Conservation (phyloP, 2,329 filamentous ascomycete species). For the Microcera coccophila region DNA sequence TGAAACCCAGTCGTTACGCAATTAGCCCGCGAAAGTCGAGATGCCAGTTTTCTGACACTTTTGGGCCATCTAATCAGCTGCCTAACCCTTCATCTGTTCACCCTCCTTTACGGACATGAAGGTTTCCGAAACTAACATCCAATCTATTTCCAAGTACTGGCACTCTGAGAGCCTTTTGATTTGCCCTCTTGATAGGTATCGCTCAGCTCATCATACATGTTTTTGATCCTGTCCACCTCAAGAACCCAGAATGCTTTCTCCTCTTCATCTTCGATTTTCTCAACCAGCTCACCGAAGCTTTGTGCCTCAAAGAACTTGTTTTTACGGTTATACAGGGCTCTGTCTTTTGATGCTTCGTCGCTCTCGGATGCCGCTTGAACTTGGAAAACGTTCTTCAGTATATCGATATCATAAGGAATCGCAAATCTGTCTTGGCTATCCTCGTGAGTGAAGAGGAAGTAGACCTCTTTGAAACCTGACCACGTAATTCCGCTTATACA, state of each 20-base stretch:
- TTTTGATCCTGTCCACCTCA: slow-evolving; percentile 48
- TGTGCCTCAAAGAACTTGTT: slow-evolving; percentile 53
- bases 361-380: slow-evolving; percentile 40
- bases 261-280: slow-evolving; percentile 32
- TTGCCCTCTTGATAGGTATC: slow-evolving; percentile 49
- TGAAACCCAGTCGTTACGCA: too few relatives aligned
- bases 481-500: slow-evolving; percentile 56
- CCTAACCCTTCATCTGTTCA: too few relatives aligned
- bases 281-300: slow-evolving; percentile 41
- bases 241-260: slow-evolving; percentile 32
- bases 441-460: slow-evolving; percentile 57
- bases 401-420: slow-evolving; percentile 57
- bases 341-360: slow-evolving; percentile 33
- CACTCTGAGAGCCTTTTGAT: slow-evolving; percentile 37
- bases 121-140: too few relatives aligned
- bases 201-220: slow-evolving; percentile 43
- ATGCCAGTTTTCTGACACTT: too few relatives aligned
- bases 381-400: slow-evolving; percentile 52
- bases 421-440: slow-evolving; percentile 53
- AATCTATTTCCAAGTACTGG: slow-evolving; percentile 47
- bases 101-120: too few relatives aligned
- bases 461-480: slow-evolving; percentile 54
- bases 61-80: too few relatives aligned
- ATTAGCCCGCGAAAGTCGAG: too few relatives aligned
- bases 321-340: slow-evolving; percentile 50